Percentiles rank a stretch among this genome's conserved stretches.
Evolutionary conservation across 2,329 filamentous ascomycete genomes (phyloP).

Genomic region (Cladosporium sp.): DNA sequence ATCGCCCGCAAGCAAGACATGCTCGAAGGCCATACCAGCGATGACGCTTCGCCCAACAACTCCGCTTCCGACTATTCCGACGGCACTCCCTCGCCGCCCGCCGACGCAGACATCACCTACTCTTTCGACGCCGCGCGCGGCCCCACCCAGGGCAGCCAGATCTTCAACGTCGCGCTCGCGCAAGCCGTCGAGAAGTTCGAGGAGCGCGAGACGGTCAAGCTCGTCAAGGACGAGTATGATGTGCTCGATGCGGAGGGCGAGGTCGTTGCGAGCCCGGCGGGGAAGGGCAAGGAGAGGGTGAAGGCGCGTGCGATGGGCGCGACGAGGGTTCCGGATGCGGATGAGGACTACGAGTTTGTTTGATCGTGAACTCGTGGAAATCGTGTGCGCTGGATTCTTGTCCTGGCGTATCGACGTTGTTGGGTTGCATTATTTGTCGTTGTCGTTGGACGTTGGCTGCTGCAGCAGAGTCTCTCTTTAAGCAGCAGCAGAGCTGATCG

Average conservation of each 20-base stretch:
- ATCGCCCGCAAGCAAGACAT: conserved; percentile 47
- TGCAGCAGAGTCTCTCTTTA: neutral
- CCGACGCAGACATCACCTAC: conserved; percentile 53
- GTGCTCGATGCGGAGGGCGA: conserved; percentile 45
- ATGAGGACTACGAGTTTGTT: conserved; percentile 40
- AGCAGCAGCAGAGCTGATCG: neutral
- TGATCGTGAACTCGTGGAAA: conserved; percentile 21
- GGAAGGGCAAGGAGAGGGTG: conserved; percentile 32
- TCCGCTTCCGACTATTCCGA: conserved; percentile 41
- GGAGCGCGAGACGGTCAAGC: conserved; percentile 60
- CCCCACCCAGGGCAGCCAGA: conserved; percentile 56
- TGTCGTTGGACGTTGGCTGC: neutral
- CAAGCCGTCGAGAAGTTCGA: conserved; percentile 62
- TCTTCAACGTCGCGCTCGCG: conserved; percentile 57
- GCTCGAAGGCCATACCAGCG: conserved; percentile 35
- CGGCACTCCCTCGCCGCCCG: conserved; percentile 44
- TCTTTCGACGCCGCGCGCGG: conserved; percentile 54
- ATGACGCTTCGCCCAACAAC: conserved; percentile 46
- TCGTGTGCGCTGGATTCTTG: neutral
- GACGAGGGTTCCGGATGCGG: conserved; percentile 28
- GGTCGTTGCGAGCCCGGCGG: conserved; percentile 33
- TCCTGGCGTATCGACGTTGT: neutral
- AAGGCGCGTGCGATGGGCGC: conserved; percentile 36
- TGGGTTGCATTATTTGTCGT: neutral
- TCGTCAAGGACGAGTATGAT: conserved; percentile 62